Base-by-base conservation (phyloP, 129 eudicot species). In the Flaveria bidentis region DNA sequence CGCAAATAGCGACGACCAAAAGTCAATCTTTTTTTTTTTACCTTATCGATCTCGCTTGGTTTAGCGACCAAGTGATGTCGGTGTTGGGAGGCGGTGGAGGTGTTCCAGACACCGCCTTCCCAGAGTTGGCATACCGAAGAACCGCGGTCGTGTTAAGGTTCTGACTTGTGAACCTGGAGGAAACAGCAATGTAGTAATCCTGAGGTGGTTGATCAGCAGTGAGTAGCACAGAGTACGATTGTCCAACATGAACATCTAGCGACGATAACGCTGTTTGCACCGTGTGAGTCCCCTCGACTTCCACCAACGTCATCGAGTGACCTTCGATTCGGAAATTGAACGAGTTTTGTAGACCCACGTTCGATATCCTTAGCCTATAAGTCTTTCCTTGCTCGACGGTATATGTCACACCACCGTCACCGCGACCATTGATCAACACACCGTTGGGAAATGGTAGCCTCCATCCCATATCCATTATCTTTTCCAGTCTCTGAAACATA, bases 211-310 rank as follows among this genome's bases (percentile, higher is more conserved):
- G 92, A 47, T 93, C 90, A 0, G 97, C 97, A 8, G 96, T 93
- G 36, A 93, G 86, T 2, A 93, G 78, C 12, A 93, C 93, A 0
- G 98, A 93, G 72, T 87, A 91, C 6, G 98, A 93, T 53, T 93
- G 98, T 60, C 98, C 98, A 2, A 88, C 87, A 33, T 93, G 98
- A 58, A 91, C 72, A 67, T 93, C 98, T 1, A 93, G 86, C 1
- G 96, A 87, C 11, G 89, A 76, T 17, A 80, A 70, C 2, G 75
- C 20, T 6, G 80, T 85, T 82, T 91, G 97, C 13, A 91, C 66
- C 0, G 98, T 93, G 80, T 93, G 97, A 4, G 97, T 88, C 45
- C 98, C 98, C 36, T 93, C 98, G 9, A 89, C 96, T 75, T 93
- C 98, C 10, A 93, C 91, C 55, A 93, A 68, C 46, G 60, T 88